Base-by-base conservation (phyloP, 306 rosid species). In the Quercus suber region DNA sequence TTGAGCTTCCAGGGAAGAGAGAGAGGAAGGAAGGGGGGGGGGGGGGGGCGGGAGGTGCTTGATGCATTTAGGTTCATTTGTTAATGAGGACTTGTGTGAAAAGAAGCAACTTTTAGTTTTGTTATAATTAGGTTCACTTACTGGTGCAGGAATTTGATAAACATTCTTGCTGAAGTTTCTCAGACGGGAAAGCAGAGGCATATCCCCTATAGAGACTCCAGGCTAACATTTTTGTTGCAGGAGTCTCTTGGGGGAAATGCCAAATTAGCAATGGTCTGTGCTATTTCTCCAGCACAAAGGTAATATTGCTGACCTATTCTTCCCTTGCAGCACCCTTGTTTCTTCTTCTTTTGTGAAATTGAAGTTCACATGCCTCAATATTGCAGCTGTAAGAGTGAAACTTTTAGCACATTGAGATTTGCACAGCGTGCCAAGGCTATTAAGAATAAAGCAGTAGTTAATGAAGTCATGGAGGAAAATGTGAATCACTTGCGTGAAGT, bases 231-330 rank as follows among this genome's bases (percentile, higher is more conserved):
- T 85, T 85, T 96, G 67, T 85, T 96, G 88, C 98, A 96, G 89
- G 99, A 96, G 60, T 93, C 98, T 81, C 98, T 96, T 6, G 99
- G 99, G 69, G 99, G 98, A 70, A 96, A 96, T 92, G 97, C 98
- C 57, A 96, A 93, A 79, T 84, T 96, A 80, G 99, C 99, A n/a
- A 93, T 96, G 99, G 92, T 96, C 78, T 96, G 99, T 88, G 98
- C 99, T 83, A 86, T 96, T 82, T 96, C 99, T 64, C 99, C 98
- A 21, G 86, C 97, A 27, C 97, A 91, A 73, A 89, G 98, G 99
- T 96, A 79, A 81, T 78, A 18, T 52, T 55, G 73, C 71, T 78
- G 75, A 28, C 63, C 74, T 35, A 31, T 75, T 31, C 74, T 83
- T 68, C 76, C 65, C 65, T 69, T 20, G 49, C 28, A 30, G 35